A percentile compares a stretch with the other conserved stretches of the same genome.
Evolutionary conservation across 2,329 filamentous ascomycete species (phyloP).

Genomic region (Fusarium sp.): DNA sequence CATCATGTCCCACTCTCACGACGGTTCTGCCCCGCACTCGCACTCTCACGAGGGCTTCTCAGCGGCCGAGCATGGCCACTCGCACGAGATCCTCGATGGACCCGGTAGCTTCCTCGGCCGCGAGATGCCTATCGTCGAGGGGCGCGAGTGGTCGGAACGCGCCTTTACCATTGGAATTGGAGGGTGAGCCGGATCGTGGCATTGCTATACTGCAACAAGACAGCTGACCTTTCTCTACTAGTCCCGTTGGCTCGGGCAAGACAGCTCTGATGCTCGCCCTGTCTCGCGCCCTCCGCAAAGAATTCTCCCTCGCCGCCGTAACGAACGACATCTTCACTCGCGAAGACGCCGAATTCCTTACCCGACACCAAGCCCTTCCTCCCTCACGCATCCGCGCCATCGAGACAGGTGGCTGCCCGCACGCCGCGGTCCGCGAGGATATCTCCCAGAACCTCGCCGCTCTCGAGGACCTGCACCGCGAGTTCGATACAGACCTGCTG

Average conservation of each 20-base stretch:
- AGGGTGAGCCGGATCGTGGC: constrained; percentile 72
- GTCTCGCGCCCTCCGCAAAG: constrained; percentile 84
- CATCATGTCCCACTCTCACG: constrained; percentile 67
- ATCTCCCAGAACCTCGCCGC: constrained; percentile 95
- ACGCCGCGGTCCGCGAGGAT: constrained; percentile 97
- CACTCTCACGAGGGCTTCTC: constrained; percentile 70
- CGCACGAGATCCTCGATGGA: constrained; percentile 94
- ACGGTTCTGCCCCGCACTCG: constrained; percentile 68
- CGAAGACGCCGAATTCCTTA: constrained; percentile 98
- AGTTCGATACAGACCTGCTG: constrained; percentile 85
- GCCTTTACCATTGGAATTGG: constrained; percentile 99
- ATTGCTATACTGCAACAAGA: not conserved
- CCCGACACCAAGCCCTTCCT: constrained; percentile 86
- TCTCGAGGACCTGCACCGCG: constrained; percentile 87
- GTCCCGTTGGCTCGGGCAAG: constrained; percentile 96
- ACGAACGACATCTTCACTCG: constrained; percentile 99
- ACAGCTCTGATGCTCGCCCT: constrained; percentile 97
- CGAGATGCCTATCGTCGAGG: constrained; percentile 94
- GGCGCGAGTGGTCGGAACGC: constrained; percentile 87
- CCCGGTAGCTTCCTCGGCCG: constrained; percentile 91
- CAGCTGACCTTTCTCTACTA: constrained; percentile 54
- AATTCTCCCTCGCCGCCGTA: constrained; percentile 91
- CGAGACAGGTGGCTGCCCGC: constrained; percentile 96
- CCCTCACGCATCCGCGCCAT: constrained; percentile 91
- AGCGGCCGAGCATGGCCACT: constrained; percentile 87